Evolutionary conservation across 1,139 yeast genomes (phyloP).

Genomic region (Yarrowia galli): DNA sequence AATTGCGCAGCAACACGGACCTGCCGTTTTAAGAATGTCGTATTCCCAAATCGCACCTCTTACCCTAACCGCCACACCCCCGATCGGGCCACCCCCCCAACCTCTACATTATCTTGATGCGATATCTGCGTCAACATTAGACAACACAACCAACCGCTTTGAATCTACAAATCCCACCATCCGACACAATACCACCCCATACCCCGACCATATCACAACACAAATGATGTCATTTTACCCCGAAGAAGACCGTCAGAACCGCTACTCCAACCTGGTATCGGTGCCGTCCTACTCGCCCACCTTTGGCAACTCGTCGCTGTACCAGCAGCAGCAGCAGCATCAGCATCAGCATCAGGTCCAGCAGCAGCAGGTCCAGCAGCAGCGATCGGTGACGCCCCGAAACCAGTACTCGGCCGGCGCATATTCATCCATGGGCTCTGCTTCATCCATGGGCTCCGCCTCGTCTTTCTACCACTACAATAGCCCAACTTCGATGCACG

Average conservation of each 20-base stretch:
- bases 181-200: not conserved
- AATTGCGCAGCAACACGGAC: slow-evolving; percentile 30
- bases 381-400: slow-evolving; percentile 39
- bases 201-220: not conserved
- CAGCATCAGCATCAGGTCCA: slow-evolving; percentile 18
- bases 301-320: slow-evolving; percentile 37
- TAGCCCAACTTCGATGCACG: slow-evolving; percentile 39
- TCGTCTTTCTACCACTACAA: slow-evolving; percentile 34
- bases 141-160: not conserved
- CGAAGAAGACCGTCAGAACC: slow-evolving; percentile 37
- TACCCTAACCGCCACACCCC: slow-evolving; percentile 6
- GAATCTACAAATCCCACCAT: not conserved
- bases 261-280: slow-evolving; percentile 36
- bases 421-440: slow-evolving; percentile 37
- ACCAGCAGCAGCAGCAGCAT: slow-evolving; percentile 36
- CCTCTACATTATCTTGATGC: slow-evolving; percentile 38
- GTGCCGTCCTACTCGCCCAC: slow-evolving; percentile 36
- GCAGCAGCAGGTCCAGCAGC: slow-evolving; percentile 43
- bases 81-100: slow-evolving; percentile 33
- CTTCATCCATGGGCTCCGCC: slow-evolving; percentile 49
- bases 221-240: slow-evolving; percentile 34
- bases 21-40: slow-evolving; percentile 37
- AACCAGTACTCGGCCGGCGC: slow-evolving; percentile 40
- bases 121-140: slow-evolving; percentile 32
- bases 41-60: slow-evolving; percentile 23